Base-by-base conservation (phyloP, 1,139 yeast genomes). In the Kodamaea ohmeri region DNA sequence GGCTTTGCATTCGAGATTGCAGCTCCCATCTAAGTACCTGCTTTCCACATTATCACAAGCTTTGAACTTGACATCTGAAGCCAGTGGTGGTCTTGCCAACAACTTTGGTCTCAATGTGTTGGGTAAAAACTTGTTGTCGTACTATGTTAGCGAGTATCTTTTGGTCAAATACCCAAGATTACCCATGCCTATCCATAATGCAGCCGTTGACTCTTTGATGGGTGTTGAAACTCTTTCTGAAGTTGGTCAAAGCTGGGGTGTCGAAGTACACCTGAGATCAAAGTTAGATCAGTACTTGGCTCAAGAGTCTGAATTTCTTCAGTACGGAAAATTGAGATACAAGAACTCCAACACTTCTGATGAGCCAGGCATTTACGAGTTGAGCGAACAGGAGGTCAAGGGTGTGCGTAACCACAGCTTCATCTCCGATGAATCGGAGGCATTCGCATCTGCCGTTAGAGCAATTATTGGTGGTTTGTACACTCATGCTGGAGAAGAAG, bases 231-330 rank as follows among this genome's bases (percentile, higher is more conserved):
- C 89, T 0, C 67, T 92, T 44, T 66, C 76, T 31, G 74, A 73
- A 35, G 65, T 89, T 28, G 96, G 90, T 21, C 72, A 68, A 52
- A 55, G 66, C 22, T 92, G 97, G 97, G 98, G 98, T 61, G 81
- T 92, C 38, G 92, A 87, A 61, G 71, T 73, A 24, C 97, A 89
- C 57, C 63, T 67, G 16, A 64, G 80, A 9, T 66, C 86, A 18
- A 73, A 82, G 34, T 65, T 88, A 48, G 82, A 83, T 40, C 76
- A 88, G 52, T 79, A 74, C 51, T 67, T 90, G 51, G 73, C 83
- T 25, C 78, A 81, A 44, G 94, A 84, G 58, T 77, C 87, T 14
- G 79, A 76, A 48, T 73, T 76, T 44, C 64, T 79, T 52, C 72
- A 74, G 44, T 73, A 73, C 49, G 95, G 95, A 28, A 78, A 73